Percentiles rank a stretch among this genome's conserved stretches.
Evolutionary conservation across 805 yeast genomes (phyloP).

Genomic region (Wickerhamiella musiphila): DNA sequence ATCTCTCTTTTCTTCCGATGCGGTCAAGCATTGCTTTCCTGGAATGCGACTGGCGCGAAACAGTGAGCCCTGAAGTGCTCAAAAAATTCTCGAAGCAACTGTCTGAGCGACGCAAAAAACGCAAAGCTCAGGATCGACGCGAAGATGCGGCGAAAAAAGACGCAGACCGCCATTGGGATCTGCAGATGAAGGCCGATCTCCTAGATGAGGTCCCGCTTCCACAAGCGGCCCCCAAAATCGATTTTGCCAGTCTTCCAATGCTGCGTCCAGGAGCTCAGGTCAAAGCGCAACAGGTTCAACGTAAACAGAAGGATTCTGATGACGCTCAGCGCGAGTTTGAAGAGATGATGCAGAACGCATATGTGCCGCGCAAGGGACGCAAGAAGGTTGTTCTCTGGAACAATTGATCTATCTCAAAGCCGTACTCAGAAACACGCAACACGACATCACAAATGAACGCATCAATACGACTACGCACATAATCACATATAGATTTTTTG

Average conservation of each 20-base stretch:
- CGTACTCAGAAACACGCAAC: not conserved
- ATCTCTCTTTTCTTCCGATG: slow-evolving; percentile 61
- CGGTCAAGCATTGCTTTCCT: slow-evolving; percentile 74
- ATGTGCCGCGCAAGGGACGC: slow-evolving; percentile 12
- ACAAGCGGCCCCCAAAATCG: slow-evolving; percentile 6
- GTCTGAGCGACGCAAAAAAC: slow-evolving; percentile 12
- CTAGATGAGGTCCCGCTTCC: slow-evolving; percentile 11
- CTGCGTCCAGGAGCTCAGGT: slow-evolving; percentile 6
- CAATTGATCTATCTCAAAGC: not conserved
- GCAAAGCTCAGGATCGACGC: slow-evolving; percentile 11
- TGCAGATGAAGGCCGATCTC: slow-evolving; percentile 20
- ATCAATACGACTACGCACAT: not conserved
- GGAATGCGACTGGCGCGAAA: slow-evolving; percentile 66
- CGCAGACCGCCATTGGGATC: slow-evolving; percentile 23
- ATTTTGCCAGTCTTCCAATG: slow-evolving; percentile 11
- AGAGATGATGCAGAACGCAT: slow-evolving; percentile 10
- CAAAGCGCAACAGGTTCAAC: slow-evolving; percentile 10
- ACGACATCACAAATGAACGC: not conserved
- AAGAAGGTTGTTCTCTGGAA: slow-evolving; percentile 8
- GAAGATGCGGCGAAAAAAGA: slow-evolving; percentile 17
- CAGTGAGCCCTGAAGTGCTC: slow-evolving; percentile 17
- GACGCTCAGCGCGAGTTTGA: slow-evolving; percentile 10
- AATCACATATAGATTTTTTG: no score
- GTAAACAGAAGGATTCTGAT: no score
- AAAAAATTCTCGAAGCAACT: slow-evolving; percentile 15